Conservation (phyloP, 257 asterid genomes). For the Galeopsis tetrahit region DNA sequence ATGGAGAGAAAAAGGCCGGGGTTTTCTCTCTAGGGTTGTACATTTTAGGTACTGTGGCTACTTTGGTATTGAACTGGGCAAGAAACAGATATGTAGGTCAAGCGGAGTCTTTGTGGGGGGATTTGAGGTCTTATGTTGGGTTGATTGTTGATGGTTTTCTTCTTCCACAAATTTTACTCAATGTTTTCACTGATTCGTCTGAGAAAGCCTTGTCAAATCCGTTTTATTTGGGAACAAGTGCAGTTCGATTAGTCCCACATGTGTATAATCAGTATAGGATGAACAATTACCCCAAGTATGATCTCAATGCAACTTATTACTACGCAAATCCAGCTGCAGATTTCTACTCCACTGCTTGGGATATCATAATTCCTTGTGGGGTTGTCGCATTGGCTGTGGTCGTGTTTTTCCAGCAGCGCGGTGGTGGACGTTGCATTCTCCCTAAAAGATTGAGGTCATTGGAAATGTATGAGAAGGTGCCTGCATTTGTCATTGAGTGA, state of each 20-base stretch:
- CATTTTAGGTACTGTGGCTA: conserved; percentile 48
- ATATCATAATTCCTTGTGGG: conserved; percentile 63
- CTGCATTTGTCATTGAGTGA: conserved; percentile 39
- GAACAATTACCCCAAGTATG: too few species aligned
- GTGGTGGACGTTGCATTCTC: conserved; percentile 48
- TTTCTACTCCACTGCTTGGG: conserved; percentile 74
- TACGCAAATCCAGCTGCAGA: conserved; percentile 35
- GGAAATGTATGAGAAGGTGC: conserved; percentile 57
- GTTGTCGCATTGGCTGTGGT: conserved; percentile 52
- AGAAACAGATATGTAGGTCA: conserved; percentile 9
- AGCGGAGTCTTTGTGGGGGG: conserved; percentile 37
- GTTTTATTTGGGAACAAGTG: conserved; percentile 62
- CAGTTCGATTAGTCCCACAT: conserved; percentile 30
- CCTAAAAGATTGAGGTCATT: conserved; percentile 51
- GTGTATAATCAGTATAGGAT: too few species aligned
- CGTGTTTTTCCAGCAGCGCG: conserved; percentile 64
- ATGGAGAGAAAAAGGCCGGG: conserved; percentile 42
- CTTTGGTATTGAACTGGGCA: conserved; percentile 44
- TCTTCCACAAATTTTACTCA: conserved; percentile 66
- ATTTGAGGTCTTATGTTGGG: conserved; percentile 59
- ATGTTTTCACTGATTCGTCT: conserved; percentile 41
- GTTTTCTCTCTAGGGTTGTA: conserved; percentile 38
- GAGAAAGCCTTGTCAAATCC: conserved; percentile 43
- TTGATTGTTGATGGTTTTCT: conserved; percentile 69
- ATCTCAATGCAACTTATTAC: too few species aligned